phyloP scores from a whole-genome alignment of 305 asterid genomes.

The Vinca major region DNA sequence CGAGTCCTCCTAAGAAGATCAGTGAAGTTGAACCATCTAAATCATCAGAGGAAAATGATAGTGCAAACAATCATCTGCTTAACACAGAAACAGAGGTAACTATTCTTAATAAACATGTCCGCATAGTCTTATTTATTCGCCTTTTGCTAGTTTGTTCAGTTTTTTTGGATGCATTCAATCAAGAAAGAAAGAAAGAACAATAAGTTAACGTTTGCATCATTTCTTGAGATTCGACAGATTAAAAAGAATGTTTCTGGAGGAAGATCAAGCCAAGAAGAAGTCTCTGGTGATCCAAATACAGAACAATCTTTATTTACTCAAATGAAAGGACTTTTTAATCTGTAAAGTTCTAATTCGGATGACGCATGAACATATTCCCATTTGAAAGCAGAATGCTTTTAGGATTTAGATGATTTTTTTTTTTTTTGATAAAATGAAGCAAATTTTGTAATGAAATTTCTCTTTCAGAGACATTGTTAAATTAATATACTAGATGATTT shows the following conservation, averaged over 20 bases:
- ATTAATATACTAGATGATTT: too few relatives aligned
- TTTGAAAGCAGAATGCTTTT: too few relatives aligned
- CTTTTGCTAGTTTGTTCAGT: not conserved
- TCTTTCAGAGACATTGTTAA: too few relatives aligned
- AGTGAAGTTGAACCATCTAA: conserved; percentile 2
- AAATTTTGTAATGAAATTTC: too few relatives aligned
- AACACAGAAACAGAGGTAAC: conserved; percentile 3
- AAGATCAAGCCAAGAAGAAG: not conserved
- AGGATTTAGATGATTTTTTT: too few relatives aligned
- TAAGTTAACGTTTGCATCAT: not conserved
- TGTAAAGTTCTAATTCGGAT: too few relatives aligned
- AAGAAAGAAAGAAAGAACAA: not conserved
- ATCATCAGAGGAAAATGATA: not conserved
- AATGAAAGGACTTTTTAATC: not conserved
- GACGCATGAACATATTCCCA: not conserved
- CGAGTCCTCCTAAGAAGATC: not conserved
- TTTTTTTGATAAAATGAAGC: too few relatives aligned
- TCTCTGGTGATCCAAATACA: not conserved
- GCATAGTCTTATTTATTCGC: not conserved
- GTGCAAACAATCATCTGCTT: not conserved
- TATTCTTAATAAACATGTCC: not conserved
- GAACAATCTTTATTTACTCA: not conserved
- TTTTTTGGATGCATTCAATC: not conserved
- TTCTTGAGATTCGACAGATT: not conserved
- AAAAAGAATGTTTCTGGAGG: not conserved